Conservation (phyloP, 768 basidiomycete genomes). For the Phanerodontia chrysosporium region DNA sequence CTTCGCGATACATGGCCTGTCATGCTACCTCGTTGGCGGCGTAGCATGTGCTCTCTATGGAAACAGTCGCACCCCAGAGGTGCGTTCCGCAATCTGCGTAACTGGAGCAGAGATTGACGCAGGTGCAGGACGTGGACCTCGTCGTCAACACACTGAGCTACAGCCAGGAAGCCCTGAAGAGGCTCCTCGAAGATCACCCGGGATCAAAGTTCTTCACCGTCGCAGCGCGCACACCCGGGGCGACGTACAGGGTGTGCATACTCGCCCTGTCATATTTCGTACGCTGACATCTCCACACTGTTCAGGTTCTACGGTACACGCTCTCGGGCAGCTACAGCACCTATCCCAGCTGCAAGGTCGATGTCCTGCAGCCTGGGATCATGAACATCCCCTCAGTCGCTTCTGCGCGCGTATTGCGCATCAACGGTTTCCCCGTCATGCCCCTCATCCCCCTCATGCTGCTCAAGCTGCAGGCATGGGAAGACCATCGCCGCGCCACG, state of each 20-base stretch:
- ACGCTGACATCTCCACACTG: too few species aligned
- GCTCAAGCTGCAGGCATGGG: constrained; percentile 29
- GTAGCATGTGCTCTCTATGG: constrained; percentile 37
- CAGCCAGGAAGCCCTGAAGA: constrained; percentile 17
- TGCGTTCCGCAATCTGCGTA: constrained; percentile 17
- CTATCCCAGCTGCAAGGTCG: constrained; percentile 12
- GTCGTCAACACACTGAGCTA: constrained; percentile 8
- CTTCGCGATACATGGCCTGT: constrained; percentile 18
- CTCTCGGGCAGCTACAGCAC: not conserved
- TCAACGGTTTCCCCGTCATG: constrained; percentile 22
- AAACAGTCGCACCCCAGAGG: constrained; percentile 33
- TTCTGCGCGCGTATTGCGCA: not conserved
- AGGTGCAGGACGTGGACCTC: constrained; percentile 12
- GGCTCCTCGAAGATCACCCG: constrained; percentile 4
- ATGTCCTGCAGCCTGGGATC: constrained; percentile 25
- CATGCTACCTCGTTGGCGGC: constrained; percentile 37
- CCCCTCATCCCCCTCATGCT: constrained; percentile 25
- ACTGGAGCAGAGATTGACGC: not conserved
- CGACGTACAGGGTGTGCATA: constrained; percentile 13
- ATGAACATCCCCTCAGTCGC: constrained; percentile 24
- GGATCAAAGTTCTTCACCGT: constrained; percentile 15
- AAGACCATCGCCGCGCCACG: constrained; percentile 25
- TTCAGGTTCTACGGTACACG: constrained; percentile 10
- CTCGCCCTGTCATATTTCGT: too few species aligned
- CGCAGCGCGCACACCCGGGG: constrained; percentile 7